Conservation (phyloP, 2,329 filamentous ascomycete species). For the Colletotrichum cereale region DNA sequence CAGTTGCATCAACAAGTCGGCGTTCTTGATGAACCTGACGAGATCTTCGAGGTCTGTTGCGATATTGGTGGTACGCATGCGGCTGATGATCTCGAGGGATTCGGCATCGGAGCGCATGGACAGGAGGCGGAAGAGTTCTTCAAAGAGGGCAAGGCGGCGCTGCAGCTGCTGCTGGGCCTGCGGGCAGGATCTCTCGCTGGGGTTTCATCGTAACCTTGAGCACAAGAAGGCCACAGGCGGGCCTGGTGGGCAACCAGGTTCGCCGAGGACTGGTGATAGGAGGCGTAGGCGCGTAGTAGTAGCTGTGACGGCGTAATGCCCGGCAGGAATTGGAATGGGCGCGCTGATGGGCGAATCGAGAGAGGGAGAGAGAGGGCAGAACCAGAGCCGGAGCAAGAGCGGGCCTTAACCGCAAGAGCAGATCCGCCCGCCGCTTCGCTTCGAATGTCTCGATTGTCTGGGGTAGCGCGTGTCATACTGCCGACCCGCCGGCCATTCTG, state of each 20-base stretch:
- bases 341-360: constrained; percentile 37
- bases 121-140: constrained; percentile 37
- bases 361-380: constrained; percentile 25
- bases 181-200: constrained; percentile 39
- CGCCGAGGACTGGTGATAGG: constrained; percentile 9
- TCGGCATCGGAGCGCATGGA: constrained; percentile 38
- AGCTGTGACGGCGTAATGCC: constrained; percentile 26
- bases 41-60: constrained; percentile 35
- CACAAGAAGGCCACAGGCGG: constrained; percentile 25
- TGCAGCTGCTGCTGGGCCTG: constrained; percentile 34
- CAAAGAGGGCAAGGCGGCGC: constrained; percentile 31
- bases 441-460: constrained; percentile 23
- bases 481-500: constrained; percentile 37
- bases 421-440: constrained; percentile 38
- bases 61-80: constrained; percentile 35
- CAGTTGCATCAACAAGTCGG: constrained; percentile 38
- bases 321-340: constrained; percentile 17
- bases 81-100: constrained; percentile 38
- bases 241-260: constrained; percentile 14
- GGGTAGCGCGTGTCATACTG: constrained; percentile 35
- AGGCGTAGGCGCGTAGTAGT: constrained; percentile 34
- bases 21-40: constrained; percentile 40
- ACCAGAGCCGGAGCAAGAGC: constrained; percentile 23
- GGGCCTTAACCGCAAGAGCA: constrained; percentile 34
- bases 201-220: constrained; percentile 37